Conservation (phyloP, 2,329 filamentous ascomycete species). For the Emergomyces africanus region DNA sequence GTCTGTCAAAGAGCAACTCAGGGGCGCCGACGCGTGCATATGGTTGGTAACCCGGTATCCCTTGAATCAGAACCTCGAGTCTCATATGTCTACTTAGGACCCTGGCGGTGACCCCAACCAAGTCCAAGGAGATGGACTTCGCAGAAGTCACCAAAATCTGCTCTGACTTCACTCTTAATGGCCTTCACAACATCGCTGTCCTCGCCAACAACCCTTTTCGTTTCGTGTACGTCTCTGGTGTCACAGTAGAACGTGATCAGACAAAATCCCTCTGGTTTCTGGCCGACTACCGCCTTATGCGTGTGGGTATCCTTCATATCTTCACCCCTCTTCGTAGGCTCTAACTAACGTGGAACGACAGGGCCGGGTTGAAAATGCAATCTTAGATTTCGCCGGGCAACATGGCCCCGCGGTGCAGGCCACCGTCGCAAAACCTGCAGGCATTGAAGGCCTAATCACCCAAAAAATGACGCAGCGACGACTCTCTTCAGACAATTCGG, state of each 20-base stretch:
- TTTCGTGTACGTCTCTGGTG: constrained; percentile 31
- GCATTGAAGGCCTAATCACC: background rate
- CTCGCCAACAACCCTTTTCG: constrained; percentile 15
- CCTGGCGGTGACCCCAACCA: background rate
- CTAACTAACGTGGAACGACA: background rate
- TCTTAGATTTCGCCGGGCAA: background rate
- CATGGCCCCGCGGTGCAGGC: background rate
- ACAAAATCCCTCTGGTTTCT: constrained; percentile 27
- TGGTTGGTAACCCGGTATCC: constrained; percentile 19
- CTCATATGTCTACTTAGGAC: background rate
- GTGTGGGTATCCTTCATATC: constrained; percentile 11
- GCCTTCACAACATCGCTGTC: background rate
- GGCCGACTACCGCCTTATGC: constrained; percentile 15
- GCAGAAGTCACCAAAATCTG: background rate
- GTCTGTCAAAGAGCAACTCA: constrained; percentile 28
- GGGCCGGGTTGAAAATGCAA: background rate
- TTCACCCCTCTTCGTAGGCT: background rate
- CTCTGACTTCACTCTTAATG: background rate
- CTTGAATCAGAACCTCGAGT: background rate
- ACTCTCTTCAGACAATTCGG: background rate
- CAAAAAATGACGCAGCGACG: background rate
- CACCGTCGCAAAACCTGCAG: background rate
- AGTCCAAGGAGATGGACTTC: background rate
- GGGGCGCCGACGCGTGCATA: constrained; percentile 34
- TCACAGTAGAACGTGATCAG: constrained; percentile 28